Evolutionary conservation across 2,329 filamentous ascomycete genomes (phyloP).

Genomic region (Torrubiella hemipterigena): DNA sequence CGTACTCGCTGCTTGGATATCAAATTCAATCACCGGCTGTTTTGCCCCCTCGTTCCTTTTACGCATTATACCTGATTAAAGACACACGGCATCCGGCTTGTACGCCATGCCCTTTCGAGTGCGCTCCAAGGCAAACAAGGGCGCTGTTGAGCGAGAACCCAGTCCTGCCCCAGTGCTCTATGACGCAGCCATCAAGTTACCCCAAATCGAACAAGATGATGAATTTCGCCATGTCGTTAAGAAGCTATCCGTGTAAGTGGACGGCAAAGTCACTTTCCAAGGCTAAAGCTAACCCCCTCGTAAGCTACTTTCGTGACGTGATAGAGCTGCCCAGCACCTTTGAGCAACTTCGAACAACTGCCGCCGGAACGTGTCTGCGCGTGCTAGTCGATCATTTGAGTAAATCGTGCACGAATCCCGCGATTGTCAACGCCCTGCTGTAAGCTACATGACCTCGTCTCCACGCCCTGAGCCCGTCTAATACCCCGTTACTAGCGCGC

Average conservation of each 20-base stretch:
- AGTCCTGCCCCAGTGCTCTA: slow-evolving; percentile 21
- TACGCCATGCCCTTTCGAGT: slow-evolving; percentile 26
- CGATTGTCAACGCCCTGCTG: slow-evolving; percentile 62
- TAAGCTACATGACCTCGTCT: slow-evolving; percentile 28
- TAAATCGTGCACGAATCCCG: slow-evolving; percentile 51
- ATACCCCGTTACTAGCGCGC: slow-evolving; percentile 35
- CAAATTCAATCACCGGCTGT: too few species aligned
- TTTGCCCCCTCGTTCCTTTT: too few species aligned
- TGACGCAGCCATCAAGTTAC: slow-evolving; percentile 29
- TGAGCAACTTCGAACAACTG: slow-evolving; percentile 59
- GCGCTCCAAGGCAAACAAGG: slow-evolving; percentile 18
- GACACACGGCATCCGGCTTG: too few species aligned
- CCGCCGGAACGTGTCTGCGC: slow-evolving; percentile 45
- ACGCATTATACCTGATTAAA: too few species aligned
- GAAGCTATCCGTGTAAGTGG: slow-evolving; percentile 49
- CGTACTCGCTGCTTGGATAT: too few species aligned
- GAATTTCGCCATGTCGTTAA: slow-evolving; percentile 52
- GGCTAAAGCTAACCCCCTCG: not conserved
- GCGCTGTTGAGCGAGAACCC: slow-evolving; percentile 19
- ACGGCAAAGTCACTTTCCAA: not conserved
- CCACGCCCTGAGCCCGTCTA: not conserved
- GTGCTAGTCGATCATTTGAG: slow-evolving; percentile 53
- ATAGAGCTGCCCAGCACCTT: slow-evolving; percentile 57
- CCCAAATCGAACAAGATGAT: slow-evolving; percentile 45
- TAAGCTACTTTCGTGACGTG: slow-evolving; percentile 29